Evolutionary conservation across 2,329 filamentous ascomycete genomes (phyloP).

Genomic region (Grosmannia huntii): DNA sequence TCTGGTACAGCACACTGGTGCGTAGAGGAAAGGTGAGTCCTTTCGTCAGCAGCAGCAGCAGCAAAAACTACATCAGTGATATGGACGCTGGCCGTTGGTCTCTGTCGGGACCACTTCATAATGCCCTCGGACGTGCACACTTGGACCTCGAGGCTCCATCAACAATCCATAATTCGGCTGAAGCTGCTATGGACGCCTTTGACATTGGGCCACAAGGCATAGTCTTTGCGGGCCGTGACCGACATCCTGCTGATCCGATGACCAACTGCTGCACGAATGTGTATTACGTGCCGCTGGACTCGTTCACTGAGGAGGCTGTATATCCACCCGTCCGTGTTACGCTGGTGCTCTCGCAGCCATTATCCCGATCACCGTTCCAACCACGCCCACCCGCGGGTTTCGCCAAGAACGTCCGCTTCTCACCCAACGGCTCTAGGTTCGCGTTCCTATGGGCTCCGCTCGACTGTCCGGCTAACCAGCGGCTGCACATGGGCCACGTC

Average conservation of each 20-base stretch:
- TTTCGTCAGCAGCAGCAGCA: not conserved
- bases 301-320: constrained; percentile 15
- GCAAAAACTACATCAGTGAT: constrained; percentile 1
- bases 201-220: constrained; percentile 23
- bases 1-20: constrained; percentile 26
- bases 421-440: constrained; percentile 23
- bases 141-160: constrained; percentile 18
- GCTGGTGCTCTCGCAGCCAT: not conserved
- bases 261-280: constrained; percentile 13
- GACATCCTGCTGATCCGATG: constrained; percentile 8
- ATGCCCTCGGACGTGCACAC: constrained; percentile 17
- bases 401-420: constrained; percentile 20
- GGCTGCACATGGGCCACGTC: constrained; percentile 20
- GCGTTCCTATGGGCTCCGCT: constrained; percentile 20
- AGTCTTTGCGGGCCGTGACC: constrained; percentile 19
- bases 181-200: constrained; percentile 15
- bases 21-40: not conserved
- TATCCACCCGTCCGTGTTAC: constrained; percentile 2
- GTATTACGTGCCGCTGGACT: constrained; percentile 22
- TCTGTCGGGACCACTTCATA: constrained; percentile 18
- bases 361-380: not conserved
- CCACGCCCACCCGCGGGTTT: not conserved
- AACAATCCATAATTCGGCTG: constrained; percentile 14
- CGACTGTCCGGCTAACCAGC: constrained; percentile 14
- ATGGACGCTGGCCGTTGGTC: constrained; percentile 15